A percentile compares a stretch with the other conserved stretches of the same genome.
Evolutionary conservation across 2,329 filamentous ascomycete species (phyloP).

Genomic region (Fusarium humuli): DNA sequence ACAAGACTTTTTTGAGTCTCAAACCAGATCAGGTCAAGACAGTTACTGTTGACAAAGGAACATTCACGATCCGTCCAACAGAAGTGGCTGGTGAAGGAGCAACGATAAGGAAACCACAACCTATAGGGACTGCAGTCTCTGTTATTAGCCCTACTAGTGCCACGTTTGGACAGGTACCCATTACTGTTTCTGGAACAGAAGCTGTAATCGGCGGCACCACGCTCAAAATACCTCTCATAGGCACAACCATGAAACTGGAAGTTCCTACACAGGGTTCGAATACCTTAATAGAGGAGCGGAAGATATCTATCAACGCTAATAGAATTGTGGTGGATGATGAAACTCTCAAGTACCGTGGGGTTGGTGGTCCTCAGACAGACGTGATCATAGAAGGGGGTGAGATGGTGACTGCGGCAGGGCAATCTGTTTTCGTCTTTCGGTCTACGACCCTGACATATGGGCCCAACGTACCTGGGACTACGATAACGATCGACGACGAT

Average conservation of each 20-base stretch:
- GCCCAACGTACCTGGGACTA: conserved; percentile 47
- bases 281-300: conserved; percentile 50
- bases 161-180: conserved; percentile 54
- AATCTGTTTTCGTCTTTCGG: conserved; percentile 55
- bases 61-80: conserved; percentile 62
- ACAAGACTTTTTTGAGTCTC: conserved; percentile 57
- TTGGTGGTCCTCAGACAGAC: conserved; percentile 54
- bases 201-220: conserved; percentile 57
- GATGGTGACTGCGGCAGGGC: conserved; percentile 58
- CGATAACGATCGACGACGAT: conserved; percentile 61
- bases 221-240: conserved; percentile 55
- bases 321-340: conserved; percentile 52
- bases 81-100: conserved; percentile 59
- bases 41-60: conserved; percentile 55
- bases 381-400: conserved; percentile 62
- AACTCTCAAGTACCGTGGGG: conserved; percentile 52
- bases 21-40: conserved; percentile 54
- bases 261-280: conserved; percentile 54
- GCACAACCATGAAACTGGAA: conserved; percentile 53
- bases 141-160: conserved; percentile 53
- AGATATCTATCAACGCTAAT: conserved; percentile 52
- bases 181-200: conserved; percentile 57
- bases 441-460: conserved; percentile 62
- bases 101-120: conserved; percentile 57
- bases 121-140: conserved; percentile 47